Evolutionary conservation across 306 rosid genomes (phyloP).

Genomic region (Malus sieversii): DNA sequence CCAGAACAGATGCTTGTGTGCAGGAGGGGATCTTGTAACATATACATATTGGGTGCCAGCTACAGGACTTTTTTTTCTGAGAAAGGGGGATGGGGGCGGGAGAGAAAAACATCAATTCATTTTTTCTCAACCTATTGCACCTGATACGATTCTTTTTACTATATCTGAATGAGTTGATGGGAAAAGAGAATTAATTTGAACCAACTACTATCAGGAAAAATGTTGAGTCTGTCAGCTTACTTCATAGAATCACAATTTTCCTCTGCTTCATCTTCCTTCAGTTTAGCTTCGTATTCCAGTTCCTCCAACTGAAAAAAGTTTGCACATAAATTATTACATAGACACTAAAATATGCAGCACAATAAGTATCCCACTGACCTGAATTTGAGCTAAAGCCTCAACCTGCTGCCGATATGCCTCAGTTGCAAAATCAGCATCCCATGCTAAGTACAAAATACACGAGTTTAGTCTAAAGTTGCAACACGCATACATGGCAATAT

Average conservation of each 20-base stretch:
- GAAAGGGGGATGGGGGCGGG: neutral
- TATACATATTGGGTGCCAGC: neutral
- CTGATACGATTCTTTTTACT: neutral
- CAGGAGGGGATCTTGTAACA: neutral
- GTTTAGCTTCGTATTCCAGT: constrained; percentile 75
- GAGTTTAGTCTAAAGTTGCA: constrained; percentile 7
- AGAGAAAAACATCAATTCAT: neutral
- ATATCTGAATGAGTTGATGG: neutral
- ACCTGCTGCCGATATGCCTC: constrained; percentile 97
- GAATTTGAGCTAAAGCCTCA: constrained; percentile 90
- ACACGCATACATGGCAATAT: constrained; percentile 9
- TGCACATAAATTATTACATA: neutral
- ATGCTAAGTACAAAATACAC: constrained; percentile 39
- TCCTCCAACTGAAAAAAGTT: constrained; percentile 70
- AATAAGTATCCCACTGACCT: constrained; percentile 39
- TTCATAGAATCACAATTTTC: constrained; percentile 46
- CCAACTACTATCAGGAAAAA: neutral
- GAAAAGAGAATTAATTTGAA: neutral
- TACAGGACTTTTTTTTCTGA: neutral
- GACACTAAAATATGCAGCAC: neutral
- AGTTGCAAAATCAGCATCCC: constrained; percentile 99
- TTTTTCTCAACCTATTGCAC: neutral
- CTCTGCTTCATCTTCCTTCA: constrained; percentile 70
- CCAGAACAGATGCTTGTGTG: neutral
- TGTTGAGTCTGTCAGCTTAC: constrained; percentile 43